These are phyloP conservation scores for Seminavis robusta DNA, from an alignment of 108 stramenopile genomes.

Conservation along the genomic window DNA sequence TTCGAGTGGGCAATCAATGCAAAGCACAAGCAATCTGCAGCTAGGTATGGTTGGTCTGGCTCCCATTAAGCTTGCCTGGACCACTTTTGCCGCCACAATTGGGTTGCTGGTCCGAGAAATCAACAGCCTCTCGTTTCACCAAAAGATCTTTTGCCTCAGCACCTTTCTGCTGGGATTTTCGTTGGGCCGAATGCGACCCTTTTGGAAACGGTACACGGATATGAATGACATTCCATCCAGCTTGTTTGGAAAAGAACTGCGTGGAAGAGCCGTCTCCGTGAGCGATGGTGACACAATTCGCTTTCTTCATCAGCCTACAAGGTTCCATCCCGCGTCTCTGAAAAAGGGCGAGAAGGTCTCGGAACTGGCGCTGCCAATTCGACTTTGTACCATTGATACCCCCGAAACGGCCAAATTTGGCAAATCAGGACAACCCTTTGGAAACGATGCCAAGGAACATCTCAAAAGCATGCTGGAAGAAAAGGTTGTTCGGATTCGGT, in stretches of 20 bases:
- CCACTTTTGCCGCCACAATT: no score
- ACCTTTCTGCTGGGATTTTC: no score
- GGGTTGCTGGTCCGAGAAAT: no score
- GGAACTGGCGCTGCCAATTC: conserved; percentile 35
- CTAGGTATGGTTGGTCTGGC: no score
- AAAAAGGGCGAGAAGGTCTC: conserved; percentile 21
- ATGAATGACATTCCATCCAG: conserved; percentile 28
- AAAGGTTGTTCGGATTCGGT: conserved; percentile 10
- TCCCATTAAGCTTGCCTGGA: no score
- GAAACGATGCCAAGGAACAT: conserved; percentile 44
- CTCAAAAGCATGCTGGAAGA: conserved; percentile 15
- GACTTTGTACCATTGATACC: conserved; percentile 52
- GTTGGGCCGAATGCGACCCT: conserved; percentile 1
- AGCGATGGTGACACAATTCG: conserved; percentile 54
- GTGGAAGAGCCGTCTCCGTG: conserved; percentile 33
- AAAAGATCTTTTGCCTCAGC: no score
- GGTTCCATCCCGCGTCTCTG: conserved; percentile 24
- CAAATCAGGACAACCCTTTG: conserved; percentile 52
- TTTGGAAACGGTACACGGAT: conserved; percentile 17
- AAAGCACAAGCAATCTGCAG: no score
- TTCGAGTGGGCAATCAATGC: no score
- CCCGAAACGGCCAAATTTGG: conserved; percentile 49
- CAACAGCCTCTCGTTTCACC: no score
- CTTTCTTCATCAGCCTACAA: conserved; percentile 38
- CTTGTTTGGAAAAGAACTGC: conserved; percentile 27